Base-by-base conservation (phyloP, 345 rosid species). In the Camelina sativa region DNA sequence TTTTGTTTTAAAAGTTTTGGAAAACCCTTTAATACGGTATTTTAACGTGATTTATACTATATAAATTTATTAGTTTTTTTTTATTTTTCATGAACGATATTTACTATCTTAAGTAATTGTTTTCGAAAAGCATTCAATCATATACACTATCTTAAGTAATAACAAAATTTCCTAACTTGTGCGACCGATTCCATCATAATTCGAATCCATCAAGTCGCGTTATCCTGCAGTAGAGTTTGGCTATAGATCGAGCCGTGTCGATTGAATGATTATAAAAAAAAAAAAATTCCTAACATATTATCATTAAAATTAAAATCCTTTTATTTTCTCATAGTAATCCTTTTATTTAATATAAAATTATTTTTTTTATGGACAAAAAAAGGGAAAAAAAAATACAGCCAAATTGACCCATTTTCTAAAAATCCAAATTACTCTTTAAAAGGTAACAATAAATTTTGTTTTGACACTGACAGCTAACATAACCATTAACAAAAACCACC, bases 391-490 rank as follows among this genome's bases (percentile, higher is more conserved):
- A 8, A 51, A 19, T 4, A 19, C 13, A 19, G 13, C 56, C 3
- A 51, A 51, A 51, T 12, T 50, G 22, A 20, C 30, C 13, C 13
- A 51, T 17, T 35, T 16, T 37, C 10, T 17, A 28, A 17, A 61
- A 61, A 38, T 61, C 65, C 48, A 40, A 38, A 40, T 41, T 62
- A 62, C 35, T 20, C 32, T 40, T 61, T 2, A 37, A 60, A 25
- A 32, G 43, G 32, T 19, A 19, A 38, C 43, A 32, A 57, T 37
- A 38, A 60, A 11, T 11, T 23, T 16, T 34, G 12, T 34, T 34
- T 58, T 11, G 28, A 59, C n/a, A 59, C 6, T 17, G 64, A 53
- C 44, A 46, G 57, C 65, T 19, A 57, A 25, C 55, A 65, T 30
- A 41, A 68, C 53, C 20, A 38, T 41, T 16, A 16, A 17, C 40